These are phyloP conservation scores for Paraleonurus japonicus DNA, from an alignment of 257 asterid species.

Conservation along the genomic window DNA sequence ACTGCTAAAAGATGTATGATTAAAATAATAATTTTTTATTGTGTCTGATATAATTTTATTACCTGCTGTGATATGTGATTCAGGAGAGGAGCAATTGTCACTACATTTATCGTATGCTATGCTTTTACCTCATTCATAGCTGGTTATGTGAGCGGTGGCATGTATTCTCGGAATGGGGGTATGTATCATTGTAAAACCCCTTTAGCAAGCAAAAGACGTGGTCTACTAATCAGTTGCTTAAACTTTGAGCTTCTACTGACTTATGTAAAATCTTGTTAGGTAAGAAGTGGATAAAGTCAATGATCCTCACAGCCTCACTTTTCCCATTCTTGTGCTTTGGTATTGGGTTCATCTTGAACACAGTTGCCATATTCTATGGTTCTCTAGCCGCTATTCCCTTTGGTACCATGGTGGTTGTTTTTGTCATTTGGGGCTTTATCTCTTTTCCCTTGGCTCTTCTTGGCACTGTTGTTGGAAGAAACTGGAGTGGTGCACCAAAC, in stretches of 20 bases:
- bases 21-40: no score
- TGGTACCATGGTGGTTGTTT: constrained; percentile 77
- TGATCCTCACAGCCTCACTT: constrained; percentile 83
- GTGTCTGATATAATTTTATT: no score
- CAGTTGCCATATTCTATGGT: constrained; percentile 78
- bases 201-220: background rate
- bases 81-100: constrained; percentile 91
- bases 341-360: constrained; percentile 66
- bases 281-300: constrained; percentile 76
- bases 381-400: constrained; percentile 88
- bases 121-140: constrained; percentile 82
- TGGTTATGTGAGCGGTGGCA: constrained; percentile 82
- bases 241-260: background rate
- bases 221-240: background rate
- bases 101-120: constrained; percentile 71
- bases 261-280: constrained; percentile 41
- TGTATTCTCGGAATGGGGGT: constrained; percentile 82
- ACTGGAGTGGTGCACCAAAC: constrained; percentile 78
- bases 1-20: background rate
- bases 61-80: constrained; percentile 20
- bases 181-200: constrained; percentile 22
- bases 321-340: constrained; percentile 81
- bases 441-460: constrained; percentile 87
- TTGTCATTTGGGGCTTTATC: constrained; percentile 76
- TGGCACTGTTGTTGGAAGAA: constrained; percentile 84